phyloP scores from a whole-genome alignment of 305 asterid genomes.

The Fraxinus paxiana region DNA sequence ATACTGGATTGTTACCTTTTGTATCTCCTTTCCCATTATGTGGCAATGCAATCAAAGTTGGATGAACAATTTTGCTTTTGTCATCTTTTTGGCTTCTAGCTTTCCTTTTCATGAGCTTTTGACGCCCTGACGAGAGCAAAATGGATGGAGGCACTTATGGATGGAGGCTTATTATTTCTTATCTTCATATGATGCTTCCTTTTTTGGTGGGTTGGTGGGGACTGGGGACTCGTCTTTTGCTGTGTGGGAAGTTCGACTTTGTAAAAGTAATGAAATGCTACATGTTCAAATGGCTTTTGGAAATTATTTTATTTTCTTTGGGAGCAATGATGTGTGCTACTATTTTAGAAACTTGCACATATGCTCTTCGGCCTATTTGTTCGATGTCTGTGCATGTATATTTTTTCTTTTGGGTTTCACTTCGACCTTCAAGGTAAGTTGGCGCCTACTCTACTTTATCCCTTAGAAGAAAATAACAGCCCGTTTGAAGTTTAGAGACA shows the following conservation, averaged over 20 bases:
- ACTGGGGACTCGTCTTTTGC: slow-evolving; percentile 22
- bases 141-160: slow-evolving; percentile 25
- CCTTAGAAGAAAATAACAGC: neutral
- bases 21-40: slow-evolving; percentile 12
- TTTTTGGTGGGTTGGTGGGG: slow-evolving; percentile 41
- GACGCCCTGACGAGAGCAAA: slow-evolving; percentile 24
- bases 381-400: neutral
- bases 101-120: slow-evolving; percentile 7
- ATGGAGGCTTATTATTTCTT: slow-evolving; percentile 28
- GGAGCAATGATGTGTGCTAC: slow-evolving; percentile 7
- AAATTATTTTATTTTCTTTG: slow-evolving; percentile 16
- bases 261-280: slow-evolving; percentile 20
- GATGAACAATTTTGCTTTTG: slow-evolving; percentile 33
- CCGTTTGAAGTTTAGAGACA: neutral
- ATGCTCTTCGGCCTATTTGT: neutral
- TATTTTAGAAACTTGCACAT: neutral
- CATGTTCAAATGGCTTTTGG: slow-evolving; percentile 19
- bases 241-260: slow-evolving; percentile 28
- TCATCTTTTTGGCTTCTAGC: slow-evolving; percentile 15
- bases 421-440: neutral
- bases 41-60: slow-evolving; percentile 44
- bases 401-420: neutral
- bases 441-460: neutral
- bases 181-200: slow-evolving; percentile 26
- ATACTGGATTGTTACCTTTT: slow-evolving; percentile 8